These are phyloP conservation scores for Myxozyma geophila DNA, from an alignment of 805 yeast species.

Conservation along the genomic window DNA sequence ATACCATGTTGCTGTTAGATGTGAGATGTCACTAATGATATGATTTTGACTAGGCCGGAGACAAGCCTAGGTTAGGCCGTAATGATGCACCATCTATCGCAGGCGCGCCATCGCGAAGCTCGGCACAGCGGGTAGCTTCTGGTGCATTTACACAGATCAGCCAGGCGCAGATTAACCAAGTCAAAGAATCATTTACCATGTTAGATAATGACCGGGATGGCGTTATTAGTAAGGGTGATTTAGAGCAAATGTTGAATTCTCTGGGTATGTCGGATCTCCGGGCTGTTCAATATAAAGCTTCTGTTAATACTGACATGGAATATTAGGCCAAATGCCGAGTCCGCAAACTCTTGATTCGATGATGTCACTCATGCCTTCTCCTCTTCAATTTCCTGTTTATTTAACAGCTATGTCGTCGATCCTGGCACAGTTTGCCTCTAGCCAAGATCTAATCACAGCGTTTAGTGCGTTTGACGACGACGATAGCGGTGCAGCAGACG, in stretches of 20 bases:
- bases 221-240: constrained; percentile 40
- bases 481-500: constrained; percentile 52
- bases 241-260: constrained; percentile 58
- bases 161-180: constrained; percentile 64
- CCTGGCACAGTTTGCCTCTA: constrained; percentile 56
- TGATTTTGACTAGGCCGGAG: neutral
- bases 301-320: neutral
- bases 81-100: neutral
- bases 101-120: constrained; percentile 2
- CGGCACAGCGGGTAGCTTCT: constrained; percentile 18
- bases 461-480: constrained; percentile 56
- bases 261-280: constrained; percentile 47
- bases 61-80: neutral
- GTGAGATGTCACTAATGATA: neutral
- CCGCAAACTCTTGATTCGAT: constrained; percentile 55
- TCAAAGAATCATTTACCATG: constrained; percentile 75
- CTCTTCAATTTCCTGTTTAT: constrained; percentile 67
- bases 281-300: neutral
- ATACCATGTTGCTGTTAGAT: neutral
- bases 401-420: constrained; percentile 64
- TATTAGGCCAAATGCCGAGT: constrained; percentile 46
- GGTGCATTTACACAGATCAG: constrained; percentile 47
- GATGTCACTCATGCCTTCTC: constrained; percentile 51
- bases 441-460: constrained; percentile 60
- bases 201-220: constrained; percentile 86